These are phyloP conservation scores for Microthlaspi erraticum DNA, from an alignment of 345 rosid genomes.

Conservation along the genomic window DNA sequence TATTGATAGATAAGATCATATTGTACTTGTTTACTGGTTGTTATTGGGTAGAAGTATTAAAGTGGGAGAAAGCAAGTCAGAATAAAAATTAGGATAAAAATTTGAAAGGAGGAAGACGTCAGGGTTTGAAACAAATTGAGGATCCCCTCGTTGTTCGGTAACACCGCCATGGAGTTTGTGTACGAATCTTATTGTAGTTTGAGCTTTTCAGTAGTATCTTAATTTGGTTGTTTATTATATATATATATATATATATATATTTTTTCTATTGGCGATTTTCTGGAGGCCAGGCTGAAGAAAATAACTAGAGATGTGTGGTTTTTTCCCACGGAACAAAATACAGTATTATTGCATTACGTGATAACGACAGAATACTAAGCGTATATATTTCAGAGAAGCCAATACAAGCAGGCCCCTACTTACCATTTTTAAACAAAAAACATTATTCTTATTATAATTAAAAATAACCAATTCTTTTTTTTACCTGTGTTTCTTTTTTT, in stretches of 20 bases:
- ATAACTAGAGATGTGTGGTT: slow-evolving; percentile 5
- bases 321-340: not conserved
- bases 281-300: too few relatives aligned
- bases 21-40: slow-evolving; percentile 18
- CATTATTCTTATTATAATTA: not conserved
- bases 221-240: not conserved
- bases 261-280: not conserved
- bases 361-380: slow-evolving; percentile 16
- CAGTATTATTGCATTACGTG: not conserved
- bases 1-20: slow-evolving; percentile 10
- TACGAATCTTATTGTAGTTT: slow-evolving; percentile 47
- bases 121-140: slow-evolving; percentile 43
- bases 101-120: slow-evolving; percentile 39
- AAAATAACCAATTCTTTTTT: slow-evolving; percentile 1
- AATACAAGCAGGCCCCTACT: slow-evolving; percentile 28
- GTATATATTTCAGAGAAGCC: slow-evolving; percentile 7
- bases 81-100: slow-evolving; percentile 34
- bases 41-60: not conserved
- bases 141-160: slow-evolving; percentile 49
- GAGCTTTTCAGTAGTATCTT: slow-evolving; percentile 28
- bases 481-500: not conserved
- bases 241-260: not conserved
- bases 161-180: slow-evolving; percentile 40
- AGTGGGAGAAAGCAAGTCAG: slow-evolving; percentile 17
- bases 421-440: slow-evolving; percentile 28